Evolutionary conservation across 2,329 filamentous ascomycete species (phyloP), one percentile per base, ranked within the genome.

Genomic region (Xylariomycetidae sp.): DNA sequence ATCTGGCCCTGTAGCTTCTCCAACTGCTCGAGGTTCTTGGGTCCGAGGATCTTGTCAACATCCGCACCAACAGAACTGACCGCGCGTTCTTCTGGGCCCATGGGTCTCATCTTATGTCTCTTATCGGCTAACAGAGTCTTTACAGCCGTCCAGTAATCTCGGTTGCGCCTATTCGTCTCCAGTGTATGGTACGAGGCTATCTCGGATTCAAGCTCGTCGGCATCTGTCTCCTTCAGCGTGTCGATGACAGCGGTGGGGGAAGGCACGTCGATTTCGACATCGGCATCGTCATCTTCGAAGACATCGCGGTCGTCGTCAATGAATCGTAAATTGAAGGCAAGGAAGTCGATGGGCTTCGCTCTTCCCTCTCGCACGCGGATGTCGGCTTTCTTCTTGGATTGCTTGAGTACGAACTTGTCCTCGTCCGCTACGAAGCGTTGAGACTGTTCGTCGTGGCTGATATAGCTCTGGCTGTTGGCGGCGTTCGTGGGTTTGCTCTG

Each of bases 331-430:
- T 85, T 93, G 52, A 96, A 92, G 1, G 89, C 87, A 28, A 98
- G 74, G 70, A 85, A 89, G 64, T 98, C 92, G 52, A 96, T 90
- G 8, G 90, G 85, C 54, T 87, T 89, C 35, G 90, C 89, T 47
- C 93, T 79, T 9, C 85, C 84, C 59, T 93, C 89, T 48, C 88
- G 85, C 28, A 96, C 88, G 25, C 92, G 82, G 48, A 98, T 93
- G 45, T 89, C 85, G 25, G 92, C 90, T 68, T 95, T 96, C 68
- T 93, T 96, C 71, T 96, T 98, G 29, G 90, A 84, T 63, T 98
- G 92, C 61, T 88, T 89, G 53, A 98, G 68, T 36, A 96, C 92
- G 54, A 98, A 98, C 44, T 83, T 81, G 65, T 98, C 92, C 60
- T 98, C 92, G 50, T 94, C 85, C 32, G 90, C 85, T 14, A 96